Percentiles rank a stretch among this genome's conserved stretches.
phyloP scores from a whole-genome alignment of 73 alveolate genomes.

The Tetrahymena elliotti region DNA sequence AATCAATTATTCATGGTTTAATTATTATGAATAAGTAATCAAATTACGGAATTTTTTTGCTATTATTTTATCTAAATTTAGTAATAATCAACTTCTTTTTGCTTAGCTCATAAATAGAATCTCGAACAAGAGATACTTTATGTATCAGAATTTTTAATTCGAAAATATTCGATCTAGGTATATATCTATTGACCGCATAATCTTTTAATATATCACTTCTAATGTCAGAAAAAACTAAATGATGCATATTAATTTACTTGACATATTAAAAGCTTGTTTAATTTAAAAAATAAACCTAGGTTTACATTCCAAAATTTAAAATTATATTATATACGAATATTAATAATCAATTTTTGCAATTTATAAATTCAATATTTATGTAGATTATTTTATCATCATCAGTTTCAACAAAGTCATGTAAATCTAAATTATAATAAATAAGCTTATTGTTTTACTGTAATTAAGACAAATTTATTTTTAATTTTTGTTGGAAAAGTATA shows the following conservation, averaged over 20 bases:
- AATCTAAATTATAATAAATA: neutral
- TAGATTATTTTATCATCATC: no score
- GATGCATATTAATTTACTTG: neutral
- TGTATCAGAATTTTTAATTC: neutral
- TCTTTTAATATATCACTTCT: neutral
- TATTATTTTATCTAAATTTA: neutral
- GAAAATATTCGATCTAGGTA: neutral
- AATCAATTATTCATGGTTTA: neutral
- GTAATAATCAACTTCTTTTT: neutral
- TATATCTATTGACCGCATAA: neutral
- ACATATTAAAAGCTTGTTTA: neutral
- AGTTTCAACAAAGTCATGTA: no score
- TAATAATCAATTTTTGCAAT: no score
- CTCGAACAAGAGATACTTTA: neutral
- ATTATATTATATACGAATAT: no score
- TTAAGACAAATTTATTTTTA: no score
- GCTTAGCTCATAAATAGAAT: neutral
- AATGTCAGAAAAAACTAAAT: neutral
- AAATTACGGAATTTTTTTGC: neutral
- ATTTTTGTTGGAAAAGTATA: no score
- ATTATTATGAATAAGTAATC: neutral
- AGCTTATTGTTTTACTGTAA: no score
- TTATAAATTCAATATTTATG: no score
- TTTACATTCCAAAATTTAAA: no score
- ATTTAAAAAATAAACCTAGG: neutral